Evolutionary conservation across 208 protist genomes (phyloP).

Genomic region (Leishmania mexicana): DNA sequence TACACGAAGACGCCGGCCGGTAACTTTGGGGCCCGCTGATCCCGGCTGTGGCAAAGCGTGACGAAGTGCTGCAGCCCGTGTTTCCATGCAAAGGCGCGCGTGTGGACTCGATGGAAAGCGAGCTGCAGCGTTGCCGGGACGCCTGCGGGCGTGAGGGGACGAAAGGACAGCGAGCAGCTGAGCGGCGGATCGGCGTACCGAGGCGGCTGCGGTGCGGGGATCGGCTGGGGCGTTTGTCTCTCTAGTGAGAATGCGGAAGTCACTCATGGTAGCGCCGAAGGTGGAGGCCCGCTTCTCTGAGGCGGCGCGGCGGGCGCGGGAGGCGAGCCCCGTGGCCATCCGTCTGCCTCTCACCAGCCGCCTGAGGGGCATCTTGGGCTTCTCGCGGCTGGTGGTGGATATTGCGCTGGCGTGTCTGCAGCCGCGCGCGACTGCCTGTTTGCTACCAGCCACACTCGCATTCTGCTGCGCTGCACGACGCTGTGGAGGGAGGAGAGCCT

Average conservation of each 20-base stretch:
- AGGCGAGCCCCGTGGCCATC: background rate
- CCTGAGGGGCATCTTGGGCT: too few species aligned
- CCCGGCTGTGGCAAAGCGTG: background rate
- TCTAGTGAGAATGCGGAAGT: background rate
- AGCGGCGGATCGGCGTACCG: background rate
- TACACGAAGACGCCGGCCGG: slow-evolving; percentile 7
- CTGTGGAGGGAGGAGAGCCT: slow-evolving; percentile 17
- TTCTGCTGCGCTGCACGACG: slow-evolving; percentile 19
- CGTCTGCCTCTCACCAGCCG: slow-evolving; percentile 14
- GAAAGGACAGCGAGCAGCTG: background rate
- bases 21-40: background rate
- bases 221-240: background rate
- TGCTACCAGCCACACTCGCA: slow-evolving; percentile 13
- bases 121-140: background rate
- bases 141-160: background rate
- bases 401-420: slow-evolving; percentile 28
- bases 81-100: background rate
- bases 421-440: slow-evolving; percentile 22
- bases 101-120: background rate
- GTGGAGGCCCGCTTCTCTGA: too few species aligned
- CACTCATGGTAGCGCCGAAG: background rate
- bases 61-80: background rate
- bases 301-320: too few species aligned
- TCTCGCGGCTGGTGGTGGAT: slow-evolving; percentile 17
- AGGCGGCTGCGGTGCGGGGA: background rate